Evolutionary conservation across 352 stramenopile genomes (phyloP), one percentile per base, ranked within the genome.

Genomic region (Globisporangium camurandrum): DNA sequence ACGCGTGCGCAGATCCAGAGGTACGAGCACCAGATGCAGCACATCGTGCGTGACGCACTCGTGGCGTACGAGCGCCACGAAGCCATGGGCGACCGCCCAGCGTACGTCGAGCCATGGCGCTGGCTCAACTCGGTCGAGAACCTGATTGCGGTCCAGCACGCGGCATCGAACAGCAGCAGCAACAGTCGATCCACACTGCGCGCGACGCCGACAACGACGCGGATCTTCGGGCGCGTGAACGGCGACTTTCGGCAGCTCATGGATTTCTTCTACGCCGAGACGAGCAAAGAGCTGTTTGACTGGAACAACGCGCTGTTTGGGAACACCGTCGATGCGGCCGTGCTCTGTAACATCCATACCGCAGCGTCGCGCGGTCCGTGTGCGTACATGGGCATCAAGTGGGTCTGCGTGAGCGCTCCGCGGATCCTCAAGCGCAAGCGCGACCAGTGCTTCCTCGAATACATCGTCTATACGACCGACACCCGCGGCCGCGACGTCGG

Each of bases 301-400:
- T 81, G 74, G 49, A 71, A 86, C 57, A 74, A 85, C 48, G 71
- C 86, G 56, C 75, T 87, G 67, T 72, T 71, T 42, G 69, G 80
- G 24, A 69, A 78, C 49, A 68, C 65, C 1, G 56, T 88, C 27
- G 82, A 93, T 52, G 73, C 73, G 6, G 67, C 69, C 4, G 77
- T 93, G 47, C 54, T 93, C 33, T 54, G 64, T 57, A 93, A 82
- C 42, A 78, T 93, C 55, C 71, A 88, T 54, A 86, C 74, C 31
- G n/a, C 30, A 1, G 28, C 48, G 3, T 57, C 48, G 33, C 52
- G 26, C 19, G 44, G 28, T 1, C 17, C 69, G 1, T 65, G 82
- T 41, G 20, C 71, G 46, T 93, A 91, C 39, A 58, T 93, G 49
- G 82, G 82, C 38, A 77, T 93, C 67, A 93, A 93, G 54, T 93